A percentile compares a stretch with the other conserved stretches of the same genome.
Conservation (phyloP, 495 filamentous ascomycete genomes). For the Hyaloscypha finlandica region DNA sequence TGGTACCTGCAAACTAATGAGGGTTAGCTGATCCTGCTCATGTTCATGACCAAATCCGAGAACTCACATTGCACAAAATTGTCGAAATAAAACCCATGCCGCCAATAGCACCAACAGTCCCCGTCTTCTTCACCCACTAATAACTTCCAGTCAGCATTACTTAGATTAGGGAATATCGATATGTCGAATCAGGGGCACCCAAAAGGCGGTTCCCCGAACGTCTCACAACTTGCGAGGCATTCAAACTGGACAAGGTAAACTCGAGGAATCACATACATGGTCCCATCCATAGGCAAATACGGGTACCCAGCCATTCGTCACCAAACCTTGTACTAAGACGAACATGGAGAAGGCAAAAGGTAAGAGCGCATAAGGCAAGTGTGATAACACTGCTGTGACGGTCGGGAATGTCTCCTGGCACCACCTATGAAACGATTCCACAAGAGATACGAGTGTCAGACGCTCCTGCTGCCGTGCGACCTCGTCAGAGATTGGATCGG, state of each 20-base stretch:
- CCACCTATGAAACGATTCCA: slow-evolving; percentile 49
- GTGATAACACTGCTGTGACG: slow-evolving; percentile 56
- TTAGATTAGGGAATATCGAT: not conserved
- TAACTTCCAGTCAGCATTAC: not conserved
- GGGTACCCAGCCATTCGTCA: slow-evolving; percentile 66
- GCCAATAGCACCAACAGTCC: slow-evolving; percentile 61
- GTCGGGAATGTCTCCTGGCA: slow-evolving; percentile 67
- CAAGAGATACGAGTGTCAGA: slow-evolving; percentile 50
- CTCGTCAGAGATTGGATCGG: slow-evolving; percentile 25
- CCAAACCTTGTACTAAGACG: slow-evolving; percentile 65
- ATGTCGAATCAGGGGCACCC: slow-evolving; percentile 25
- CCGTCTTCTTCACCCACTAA: slow-evolving; percentile 60
- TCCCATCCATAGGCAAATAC: slow-evolving; percentile 70
- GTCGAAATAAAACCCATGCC: slow-evolving; percentile 70
- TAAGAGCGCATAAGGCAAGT: slow-evolving; percentile 62
- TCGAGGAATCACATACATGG: slow-evolving; percentile 31
- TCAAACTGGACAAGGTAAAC: not conserved
- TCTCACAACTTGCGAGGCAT: not conserved
- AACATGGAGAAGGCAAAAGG: slow-evolving; percentile 71
- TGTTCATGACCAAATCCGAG: slow-evolving; percentile 5
- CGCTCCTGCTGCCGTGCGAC: slow-evolving; percentile 8
- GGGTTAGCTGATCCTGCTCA: slow-evolving; percentile 20
- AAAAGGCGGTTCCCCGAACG: not conserved
- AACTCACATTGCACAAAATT: slow-evolving; percentile 66
- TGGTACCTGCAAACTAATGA: slow-evolving; percentile 65